Evolutionary conservation across 768 basidiomycete genomes (phyloP), one percentile per base, ranked within the genome.

Genomic region (Punctularia strigosozonata): DNA sequence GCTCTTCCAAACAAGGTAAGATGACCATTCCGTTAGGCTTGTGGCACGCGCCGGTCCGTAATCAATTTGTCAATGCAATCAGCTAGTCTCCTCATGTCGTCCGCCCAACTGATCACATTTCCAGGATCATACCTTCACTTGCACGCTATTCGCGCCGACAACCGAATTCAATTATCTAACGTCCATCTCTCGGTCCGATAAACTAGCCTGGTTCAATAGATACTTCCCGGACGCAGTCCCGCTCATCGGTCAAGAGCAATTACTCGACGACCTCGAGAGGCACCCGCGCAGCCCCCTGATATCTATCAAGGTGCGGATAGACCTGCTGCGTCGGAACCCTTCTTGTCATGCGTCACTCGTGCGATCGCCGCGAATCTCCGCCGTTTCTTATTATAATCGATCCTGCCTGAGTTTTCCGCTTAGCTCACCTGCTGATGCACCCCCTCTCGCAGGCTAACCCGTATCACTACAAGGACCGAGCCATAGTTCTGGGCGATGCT

Each of bases 1-100:
- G 94, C 90, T 17, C 77, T 99, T 41, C 91, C 94, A 48, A 99
- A 99, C 68, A 81, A 86, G 72, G 94, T 94, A 63, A 63, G 64
- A 55, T 43, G 38, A n/a, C n/a, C n/a, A n/a, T n/a, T n/a, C n/a
- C n/a, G n/a, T n/a, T n/a, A n/a, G n/a, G n/a, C n/a, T n/a, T n/a
- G n/a, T n/a, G n/a, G n/a, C n/a, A n/a, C n/a, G n/a, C n/a, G n/a
- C n/a, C n/a, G n/a, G n/a, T n/a, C n/a, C n/a, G n/a, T n/a, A n/a
- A n/a, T n/a, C n/a, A n/a, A n/a, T n/a, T n/a, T n/a, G n/a, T n/a
- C n/a, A n/a, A n/a, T n/a, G n/a, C n/a, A n/a, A n/a, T n/a, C n/a
- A n/a, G n/a, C n/a, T n/a, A n/a, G n/a, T n/a, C n/a, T n/a, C n/a
- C n/a, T n/a, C n/a, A n/a, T n/a, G n/a, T n/a, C n/a, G n/a, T n/a